Evolutionary conservation across 2,329 filamentous ascomycete species (phyloP), one percentile per base, ranked within the genome.

Genomic region (Blumeria hordei): DNA sequence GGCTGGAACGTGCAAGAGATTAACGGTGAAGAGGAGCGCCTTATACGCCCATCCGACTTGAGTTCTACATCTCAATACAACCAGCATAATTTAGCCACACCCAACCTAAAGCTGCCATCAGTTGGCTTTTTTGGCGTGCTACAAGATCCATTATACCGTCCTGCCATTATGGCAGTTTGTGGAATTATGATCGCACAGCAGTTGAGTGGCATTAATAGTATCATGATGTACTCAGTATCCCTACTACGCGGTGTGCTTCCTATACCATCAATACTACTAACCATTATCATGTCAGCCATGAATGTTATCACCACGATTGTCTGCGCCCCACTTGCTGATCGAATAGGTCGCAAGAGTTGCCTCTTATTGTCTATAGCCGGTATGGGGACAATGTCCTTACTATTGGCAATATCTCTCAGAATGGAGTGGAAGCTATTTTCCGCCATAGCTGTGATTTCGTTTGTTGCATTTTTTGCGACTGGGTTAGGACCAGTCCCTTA

Each of bases 211-310:
- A 90, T 96, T 70, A 96, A 98, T 74, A 90, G 84, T 57, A 90
- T 96, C 64, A 84, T 96, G 69, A 95, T 98, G 88, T 98, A 98
- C 68, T 94, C 88, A 1, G 92, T 96, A 6, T 88, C 85, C 0
- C 78, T 98, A 0, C 76, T 98, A 12, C 79, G 83, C 35, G 80
- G 80, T 59, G 75, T 96, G 1, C 76, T 98, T 0, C 83, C 86
- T 3, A 78, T 87, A 50, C 87, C 81, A 58, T 90, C 88, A 0
- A 83, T 83, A 0, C 70, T 93, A 0, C 74, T 98, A 54, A 94
- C 90, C 55, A 90, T 96, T 57, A 70, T 85, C 55, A 88, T 96
- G 57, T 94, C 88, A 0, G 74, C 80, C 11, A 77, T 94, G 64
- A 96, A 96, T 68, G 78, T 98, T 37, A 63, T 39, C 62, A 85